Base-by-base conservation (phyloP, 306 rosid species). In the Macrotyloma uniflorum region DNA sequence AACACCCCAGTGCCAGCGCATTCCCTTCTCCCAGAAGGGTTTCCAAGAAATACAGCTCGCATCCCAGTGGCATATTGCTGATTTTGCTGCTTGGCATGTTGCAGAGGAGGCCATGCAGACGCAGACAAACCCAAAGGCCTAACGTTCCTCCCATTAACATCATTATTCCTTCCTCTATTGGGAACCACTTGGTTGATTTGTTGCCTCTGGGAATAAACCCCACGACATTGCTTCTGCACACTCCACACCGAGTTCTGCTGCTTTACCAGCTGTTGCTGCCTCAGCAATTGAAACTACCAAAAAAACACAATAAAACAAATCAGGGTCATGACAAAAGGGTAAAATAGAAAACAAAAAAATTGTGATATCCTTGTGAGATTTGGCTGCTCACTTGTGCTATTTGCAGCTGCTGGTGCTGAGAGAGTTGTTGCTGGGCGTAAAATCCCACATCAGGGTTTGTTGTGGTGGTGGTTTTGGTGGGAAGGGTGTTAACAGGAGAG, bases 1-100 rank as follows among this genome's bases (percentile, higher is more conserved):
- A 95, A 95, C 7, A 95, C 98, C 0, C 98, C 98, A 22, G 98
- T 95, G 19, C 98, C 98, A 16, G 92, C 76, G 55, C 89, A 80
- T 49, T 87, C 97, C 70, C 87, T 84, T 68, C 77, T 87, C 0
- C 72, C 88, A 3, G 50, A 49, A 4, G 79, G 80, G 30, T 69
- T 75, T 0, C 78, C 85, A 0, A 91, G 86, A 24, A 91, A 87
- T 22, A 82, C 85, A 20, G 91, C 91, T 23, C 92, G 80, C 90
- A 85, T 82, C 2, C 89, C 91, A 9, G 90, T 63, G 11, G 87
- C 87, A 15, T 46, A 22, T 8, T 64, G 86, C 76, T 26, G 65
- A 42, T 70, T 84, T 16, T 84, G 87, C 26, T 23, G 83, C 78
- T 87, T 86, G 2, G 85, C 85, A 22, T 81, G 85, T 43, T 84